phyloP scores from a whole-genome alignment of 192 early-diverging fungal genomes.

The Phlyctochytrium arcticum region DNA sequence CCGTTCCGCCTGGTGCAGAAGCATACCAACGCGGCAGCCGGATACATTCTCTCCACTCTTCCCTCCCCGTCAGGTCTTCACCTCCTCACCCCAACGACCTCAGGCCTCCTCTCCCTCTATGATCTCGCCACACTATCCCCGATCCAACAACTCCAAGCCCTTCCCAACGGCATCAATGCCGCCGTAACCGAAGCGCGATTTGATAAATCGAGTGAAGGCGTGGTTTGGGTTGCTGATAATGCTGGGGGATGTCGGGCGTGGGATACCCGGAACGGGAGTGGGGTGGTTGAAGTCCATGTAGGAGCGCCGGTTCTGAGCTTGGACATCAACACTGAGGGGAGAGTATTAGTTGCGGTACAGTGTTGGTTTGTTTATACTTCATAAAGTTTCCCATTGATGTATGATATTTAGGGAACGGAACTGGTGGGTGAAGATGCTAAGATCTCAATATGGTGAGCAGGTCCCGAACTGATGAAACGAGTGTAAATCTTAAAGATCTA shows the following conservation, averaged over 20 bases:
- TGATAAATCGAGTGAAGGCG: conserved; percentile 2
- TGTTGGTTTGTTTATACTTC: conserved; percentile 13
- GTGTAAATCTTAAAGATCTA: neutral
- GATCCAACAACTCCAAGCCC: neutral
- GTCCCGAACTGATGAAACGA: neutral
- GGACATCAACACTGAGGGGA: conserved; percentile 25
- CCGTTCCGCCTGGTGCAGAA: conserved; percentile 2
- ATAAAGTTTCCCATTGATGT: neutral
- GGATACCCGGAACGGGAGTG: neutral
- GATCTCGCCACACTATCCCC: neutral
- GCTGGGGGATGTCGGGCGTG: neutral
- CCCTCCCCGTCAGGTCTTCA: neutral
- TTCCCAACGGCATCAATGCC: neutral
- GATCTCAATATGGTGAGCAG: conserved; percentile 37
- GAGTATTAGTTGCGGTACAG: conserved; percentile 37
- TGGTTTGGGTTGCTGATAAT: conserved; percentile 23
- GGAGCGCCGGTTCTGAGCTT: conserved; percentile 33
- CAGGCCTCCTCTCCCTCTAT: neutral
- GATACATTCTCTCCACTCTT: neutral
- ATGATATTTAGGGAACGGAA: conserved; percentile 26
- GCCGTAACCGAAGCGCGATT: conserved; percentile 20
- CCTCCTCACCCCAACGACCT: conserved; percentile 4
- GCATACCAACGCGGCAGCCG: neutral
- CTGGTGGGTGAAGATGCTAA: conserved; percentile 39
- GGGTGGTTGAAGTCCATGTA: neutral